phyloP scores from a whole-genome alignment of 352 stramenopile genomes.

The Blastocystis sp. region DNA sequence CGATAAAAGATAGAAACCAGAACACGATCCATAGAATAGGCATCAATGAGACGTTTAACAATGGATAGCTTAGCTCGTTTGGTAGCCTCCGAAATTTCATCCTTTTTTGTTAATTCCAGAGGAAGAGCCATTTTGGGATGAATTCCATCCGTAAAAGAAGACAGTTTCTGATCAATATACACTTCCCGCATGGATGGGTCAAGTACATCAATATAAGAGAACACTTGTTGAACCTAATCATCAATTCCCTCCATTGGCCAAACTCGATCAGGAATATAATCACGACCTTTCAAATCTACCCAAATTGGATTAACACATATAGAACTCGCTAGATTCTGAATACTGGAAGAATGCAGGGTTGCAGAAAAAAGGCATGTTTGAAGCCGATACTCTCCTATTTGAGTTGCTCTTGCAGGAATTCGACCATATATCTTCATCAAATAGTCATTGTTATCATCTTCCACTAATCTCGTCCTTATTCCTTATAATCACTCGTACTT shows the following conservation, averaged over 20 bases:
- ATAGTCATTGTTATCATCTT: conserved; percentile 68
- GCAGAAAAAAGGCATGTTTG: conserved; percentile 76
- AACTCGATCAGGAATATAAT: conserved; percentile 64
- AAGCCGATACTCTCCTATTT: conserved; percentile 69
- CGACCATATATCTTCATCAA: conserved; percentile 72
- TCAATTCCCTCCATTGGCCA: conserved; percentile 52
- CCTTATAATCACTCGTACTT: conserved; percentile 37
- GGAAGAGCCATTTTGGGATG: not conserved
- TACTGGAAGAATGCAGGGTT: conserved; percentile 73
- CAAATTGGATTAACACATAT: conserved; percentile 74
- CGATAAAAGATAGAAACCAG: conserved; percentile 68
- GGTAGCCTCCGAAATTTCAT: conserved; percentile 68
- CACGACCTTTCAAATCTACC: conserved; percentile 75
- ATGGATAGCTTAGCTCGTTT: conserved; percentile 72
- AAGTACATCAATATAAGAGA: conserved; percentile 72
- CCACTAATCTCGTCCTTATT: conserved; percentile 68
- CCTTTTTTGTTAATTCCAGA: conserved; percentile 14
- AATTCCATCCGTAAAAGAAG: conserved; percentile 39
- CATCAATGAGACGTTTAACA: conserved; percentile 69
- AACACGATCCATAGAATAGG: conserved; percentile 73
- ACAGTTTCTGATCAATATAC: not conserved
- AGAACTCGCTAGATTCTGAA: conserved; percentile 70
- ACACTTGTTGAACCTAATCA: conserved; percentile 74
- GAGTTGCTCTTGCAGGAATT: conserved; percentile 69
- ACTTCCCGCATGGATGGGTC: not conserved